Conservation (phyloP, 2,329 filamentous ascomycete genomes). For the Furcasterigmium furcatum region DNA sequence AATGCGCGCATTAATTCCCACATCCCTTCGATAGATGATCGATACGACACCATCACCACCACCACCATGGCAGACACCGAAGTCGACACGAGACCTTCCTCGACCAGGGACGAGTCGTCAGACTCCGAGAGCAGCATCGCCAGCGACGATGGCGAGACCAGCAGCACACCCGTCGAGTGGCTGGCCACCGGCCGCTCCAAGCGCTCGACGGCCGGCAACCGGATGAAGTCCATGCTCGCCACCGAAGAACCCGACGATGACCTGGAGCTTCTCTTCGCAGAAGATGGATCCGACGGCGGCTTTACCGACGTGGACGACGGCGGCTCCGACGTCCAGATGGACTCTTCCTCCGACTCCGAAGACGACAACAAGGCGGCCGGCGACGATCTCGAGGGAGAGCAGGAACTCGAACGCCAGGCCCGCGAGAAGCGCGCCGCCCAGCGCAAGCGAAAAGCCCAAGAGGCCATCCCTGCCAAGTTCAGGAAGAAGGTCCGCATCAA, state of each 20-base stretch:
- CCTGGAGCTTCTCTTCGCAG: slow-evolving; percentile 72
- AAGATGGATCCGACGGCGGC: slow-evolving; percentile 65
- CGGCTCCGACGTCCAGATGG: slow-evolving; percentile 77
- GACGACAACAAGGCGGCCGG: slow-evolving; percentile 62
- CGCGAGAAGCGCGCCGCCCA: slow-evolving; percentile 63
- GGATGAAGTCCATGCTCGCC: slow-evolving; percentile 74
- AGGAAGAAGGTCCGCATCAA: slow-evolving; percentile 76
- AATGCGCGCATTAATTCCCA: too few relatives aligned
- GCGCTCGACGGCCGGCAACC: slow-evolving; percentile 79
- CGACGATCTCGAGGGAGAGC: slow-evolving; percentile 82
- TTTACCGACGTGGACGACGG: slow-evolving; percentile 67
- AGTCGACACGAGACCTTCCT: slow-evolving; percentile 2
- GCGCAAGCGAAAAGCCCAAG: slow-evolving; percentile 77
- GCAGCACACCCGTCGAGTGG: slow-evolving; percentile 53
- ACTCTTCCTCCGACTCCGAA: slow-evolving; percentile 80
- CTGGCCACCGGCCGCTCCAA: slow-evolving; percentile 71
- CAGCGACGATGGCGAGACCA: slow-evolving; percentile 30
- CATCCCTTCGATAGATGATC: too few relatives aligned
- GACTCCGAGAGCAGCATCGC: slow-evolving; percentile 19
- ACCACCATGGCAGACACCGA: slow-evolving; percentile 9
- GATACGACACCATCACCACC: not conserved
- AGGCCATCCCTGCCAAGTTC: slow-evolving; percentile 67
- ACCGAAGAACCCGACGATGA: slow-evolving; percentile 68
- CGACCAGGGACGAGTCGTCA: slow-evolving; percentile 11
- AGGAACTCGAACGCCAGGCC: slow-evolving; percentile 75